Conservation (phyloP, 257 asterid genomes). For the Scutellaria baicalensis region DNA sequence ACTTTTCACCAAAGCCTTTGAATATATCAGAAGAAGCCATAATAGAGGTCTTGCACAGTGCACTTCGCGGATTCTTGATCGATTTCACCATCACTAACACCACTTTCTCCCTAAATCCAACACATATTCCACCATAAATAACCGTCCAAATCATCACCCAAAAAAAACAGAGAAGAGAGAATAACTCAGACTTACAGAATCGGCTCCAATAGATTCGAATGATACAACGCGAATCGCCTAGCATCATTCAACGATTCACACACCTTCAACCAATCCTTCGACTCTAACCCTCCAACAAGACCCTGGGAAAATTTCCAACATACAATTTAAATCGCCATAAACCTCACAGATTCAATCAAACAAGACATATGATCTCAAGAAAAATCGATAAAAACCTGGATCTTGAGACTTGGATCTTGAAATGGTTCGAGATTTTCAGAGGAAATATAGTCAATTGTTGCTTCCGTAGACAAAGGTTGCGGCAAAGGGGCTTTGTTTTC, state of each 20-base stretch:
- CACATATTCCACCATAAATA: background rate
- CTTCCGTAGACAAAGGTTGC: conserved; percentile 30
- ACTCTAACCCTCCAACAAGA: conserved; percentile 77
- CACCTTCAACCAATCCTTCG: conserved; percentile 89
- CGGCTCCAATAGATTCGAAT: conserved; percentile 59
- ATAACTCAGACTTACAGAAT: conserved; percentile 41
- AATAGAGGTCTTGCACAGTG: conserved; percentile 79
- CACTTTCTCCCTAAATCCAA: conserved; percentile 53
- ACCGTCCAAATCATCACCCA: background rate
- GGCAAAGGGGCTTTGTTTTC: conserved; percentile 60
- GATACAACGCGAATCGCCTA: conserved; percentile 71
- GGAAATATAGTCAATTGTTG: conserved; percentile 59
- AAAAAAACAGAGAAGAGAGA: background rate
- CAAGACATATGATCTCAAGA: too few species aligned
- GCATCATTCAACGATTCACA: conserved; percentile 80
- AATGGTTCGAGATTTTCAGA: conserved; percentile 60
- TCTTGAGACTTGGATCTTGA: conserved; percentile 51
- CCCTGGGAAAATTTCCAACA: conserved; percentile 28
- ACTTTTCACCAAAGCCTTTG: conserved; percentile 56
- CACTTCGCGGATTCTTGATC: conserved; percentile 98
- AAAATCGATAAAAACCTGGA: conserved; percentile 39
- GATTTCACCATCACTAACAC: conserved; percentile 59
- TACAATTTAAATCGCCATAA: background rate
- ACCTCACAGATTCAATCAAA: background rate
- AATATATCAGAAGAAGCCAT: conserved; percentile 91